Conservation (phyloP, 768 basidiomycete genomes). For the Daedaleopsis sinensis region DNA sequence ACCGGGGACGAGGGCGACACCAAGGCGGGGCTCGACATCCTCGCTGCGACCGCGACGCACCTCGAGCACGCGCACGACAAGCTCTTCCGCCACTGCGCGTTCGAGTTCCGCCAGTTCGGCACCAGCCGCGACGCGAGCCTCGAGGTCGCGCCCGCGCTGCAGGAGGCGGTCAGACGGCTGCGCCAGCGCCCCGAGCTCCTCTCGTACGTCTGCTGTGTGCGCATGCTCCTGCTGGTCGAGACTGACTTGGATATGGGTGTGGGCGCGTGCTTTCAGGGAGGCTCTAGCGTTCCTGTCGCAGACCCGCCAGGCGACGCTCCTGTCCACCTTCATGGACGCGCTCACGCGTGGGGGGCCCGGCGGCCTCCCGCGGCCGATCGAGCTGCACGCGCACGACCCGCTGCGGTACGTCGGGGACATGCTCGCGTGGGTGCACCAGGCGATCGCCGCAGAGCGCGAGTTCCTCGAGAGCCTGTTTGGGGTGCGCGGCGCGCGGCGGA, state of each 20-base stretch:
- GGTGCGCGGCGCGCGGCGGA: constrained; percentile 58
- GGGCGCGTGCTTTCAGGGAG: constrained; percentile 64
- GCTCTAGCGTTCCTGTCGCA: constrained; percentile 75
- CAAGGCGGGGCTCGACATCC: constrained; percentile 76
- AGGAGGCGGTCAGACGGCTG: constrained; percentile 75
- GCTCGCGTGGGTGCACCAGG: constrained; percentile 98
- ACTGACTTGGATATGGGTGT: neutral
- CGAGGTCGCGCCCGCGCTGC: constrained; percentile 66
- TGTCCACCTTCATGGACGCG: constrained; percentile 83
- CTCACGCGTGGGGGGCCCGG: constrained; percentile 87
- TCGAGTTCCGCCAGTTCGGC: constrained; percentile 82
- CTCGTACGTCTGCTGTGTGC: constrained; percentile 47
- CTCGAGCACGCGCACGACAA: constrained; percentile 92
- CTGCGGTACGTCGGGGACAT: constrained; percentile 97
- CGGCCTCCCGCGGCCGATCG: constrained; percentile 89
- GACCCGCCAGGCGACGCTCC: constrained; percentile 79
- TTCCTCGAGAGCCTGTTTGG: constrained; percentile 89
- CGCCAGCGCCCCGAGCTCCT: constrained; percentile 78
- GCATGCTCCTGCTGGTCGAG: neutral
- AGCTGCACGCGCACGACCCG: constrained; percentile 97
- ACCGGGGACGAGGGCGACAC: constrained; percentile 34
- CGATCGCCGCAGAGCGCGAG: constrained; percentile 93
- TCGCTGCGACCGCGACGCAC: constrained; percentile 76
- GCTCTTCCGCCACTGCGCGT: constrained; percentile 80
- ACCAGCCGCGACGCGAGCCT: constrained; percentile 60